Evolutionary conservation across 2,329 filamentous ascomycete genomes (phyloP), one percentile per base, ranked within the genome.

Genomic region (Aspergillus unguis): DNA sequence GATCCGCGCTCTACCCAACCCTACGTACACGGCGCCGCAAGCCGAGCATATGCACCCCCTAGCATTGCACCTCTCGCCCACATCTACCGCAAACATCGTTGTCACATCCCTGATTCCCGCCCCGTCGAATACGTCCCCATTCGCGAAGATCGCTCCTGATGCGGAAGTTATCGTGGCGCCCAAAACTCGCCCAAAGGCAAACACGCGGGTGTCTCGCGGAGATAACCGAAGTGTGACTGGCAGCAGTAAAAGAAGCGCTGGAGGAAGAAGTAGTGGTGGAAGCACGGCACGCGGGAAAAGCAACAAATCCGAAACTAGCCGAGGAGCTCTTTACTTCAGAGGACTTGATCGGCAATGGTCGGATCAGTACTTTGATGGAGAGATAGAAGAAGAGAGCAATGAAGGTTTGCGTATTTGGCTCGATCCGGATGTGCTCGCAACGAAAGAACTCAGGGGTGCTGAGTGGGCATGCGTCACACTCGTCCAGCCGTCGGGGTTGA

Each of bases 91-190:
- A 7, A 96, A 92, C 65, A 91, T 99, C 57, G 85, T 85, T 51
- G 83, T 97, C 6, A 84, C 90, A 5, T 91, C 90, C 1, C 77
- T 99, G n/a, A 84, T 87, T 1, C 94, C 94, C 1, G 77, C 84
- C 0, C 84, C 85, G 3, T 71, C 87, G 1, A 76, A 83, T 2
- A 82, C 85, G 44, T 80, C 84, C 1, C 80, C 89, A 0, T 99
- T 99, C 67, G 90, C 89, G 27, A 97, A 96, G 71, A 89, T 99
- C 46, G 88, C 90, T 0, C 88, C 92, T 0, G 91, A 97, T 67
- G 92, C 92, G 25, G 94, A 99, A 72, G 92, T 99, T 45, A 95
- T 97, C 59, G 94, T 99, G 55, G 94, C 94, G 3, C 94, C 94
- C 1, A 99, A 99, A 75, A 87, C 86, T 27, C 83, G 92, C 50